Base-by-base conservation (phyloP, 257 asterid species). In the Voacanga thouarsii region DNA sequence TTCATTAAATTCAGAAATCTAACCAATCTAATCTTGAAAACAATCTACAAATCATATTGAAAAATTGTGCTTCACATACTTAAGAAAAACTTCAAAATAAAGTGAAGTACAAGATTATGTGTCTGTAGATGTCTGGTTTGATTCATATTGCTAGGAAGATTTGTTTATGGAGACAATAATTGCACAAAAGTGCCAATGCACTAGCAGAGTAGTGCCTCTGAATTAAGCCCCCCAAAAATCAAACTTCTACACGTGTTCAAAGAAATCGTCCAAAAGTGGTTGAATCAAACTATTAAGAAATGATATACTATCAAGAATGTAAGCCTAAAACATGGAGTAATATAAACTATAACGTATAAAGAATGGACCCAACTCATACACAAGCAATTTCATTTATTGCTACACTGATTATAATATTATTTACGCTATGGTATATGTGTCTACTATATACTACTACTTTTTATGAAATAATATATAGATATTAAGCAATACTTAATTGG, bases 181-280 rank as follows among this genome's bases (percentile, higher is more conserved):
- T 72, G 76, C 12, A 47, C 63, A 67, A 39, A 72, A 72, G 76
- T 72, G 76, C 64, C 49, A 72, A 15, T 18, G 28, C 76, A 72
- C 64, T 50, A 72, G 15, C 30, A 44, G 15, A 45, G 61, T 55
- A 55, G 61, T 19, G 24, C 10, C 59, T 14, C 0, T 15, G 59
- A 3, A 57, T 2, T 9, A 2, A 33, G 67, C 18, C 50, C 39
- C 39, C 71, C 10, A 14, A 39, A 14, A 73, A 12, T 51, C 33
- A n/a, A 41, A 69, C 24, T 37, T 21, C 15, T 24, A 78, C 76
- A 69, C 71, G 63, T 33, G 66, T 69, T n/a, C 8, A 30, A 30
- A 19, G 28, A 37, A 50, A 12, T 0, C 33, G 0, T 16, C 74
- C 49, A 72, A 72, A 47, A 3, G 64, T 63, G 19, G 1, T 41